phyloP scores from a whole-genome alignment of 345 rosid species.

The Corchorus olitorius region DNA sequence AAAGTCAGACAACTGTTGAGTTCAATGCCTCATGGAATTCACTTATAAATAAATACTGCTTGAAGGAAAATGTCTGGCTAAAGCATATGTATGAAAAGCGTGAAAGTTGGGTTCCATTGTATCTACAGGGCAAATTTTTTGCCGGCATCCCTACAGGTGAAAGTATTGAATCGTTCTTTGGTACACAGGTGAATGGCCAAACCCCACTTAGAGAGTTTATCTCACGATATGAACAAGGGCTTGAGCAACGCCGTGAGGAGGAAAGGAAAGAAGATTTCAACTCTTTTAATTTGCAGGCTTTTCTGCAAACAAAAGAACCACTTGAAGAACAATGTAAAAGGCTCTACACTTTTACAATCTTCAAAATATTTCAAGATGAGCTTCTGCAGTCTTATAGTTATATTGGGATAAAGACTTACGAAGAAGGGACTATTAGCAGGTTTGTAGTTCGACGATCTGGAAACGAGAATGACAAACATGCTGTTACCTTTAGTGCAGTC shows the following conservation, averaged over 20 bases:
- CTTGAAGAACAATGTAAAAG: constrained; percentile 85
- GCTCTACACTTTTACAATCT: constrained; percentile 66
- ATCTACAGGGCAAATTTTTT: constrained; percentile 65
- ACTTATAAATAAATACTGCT: constrained; percentile 58
- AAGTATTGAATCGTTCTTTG: constrained; percentile 61
- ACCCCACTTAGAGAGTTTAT: constrained; percentile 65
- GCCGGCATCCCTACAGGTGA: constrained; percentile 73
- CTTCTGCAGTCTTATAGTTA: constrained; percentile 66
- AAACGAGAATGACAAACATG: constrained; percentile 66
- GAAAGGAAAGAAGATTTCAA: constrained; percentile 86
- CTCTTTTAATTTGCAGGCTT: constrained; percentile 64
- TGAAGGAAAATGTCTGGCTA: constrained; percentile 67
- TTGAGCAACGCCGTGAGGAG: constrained; percentile 70
- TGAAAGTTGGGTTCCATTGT: constrained; percentile 79
- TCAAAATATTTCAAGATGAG: constrained; percentile 82
- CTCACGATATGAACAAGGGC: constrained; percentile 60
- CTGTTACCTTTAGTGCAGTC: constrained; percentile 65
- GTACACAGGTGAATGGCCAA: constrained; percentile 53
- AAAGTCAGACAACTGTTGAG: constrained; percentile 63
- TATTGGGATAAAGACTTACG: constrained; percentile 65
- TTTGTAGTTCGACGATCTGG: constrained; percentile 70
- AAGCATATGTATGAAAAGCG: constrained; percentile 69
- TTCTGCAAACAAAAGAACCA: constrained; percentile 72
- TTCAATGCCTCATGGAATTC: constrained; percentile 69
- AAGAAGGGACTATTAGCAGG: constrained; percentile 73